These are phyloP conservation scores for Boletus speciosus DNA, from an alignment of 768 basidiomycete species.

Conservation along the genomic window DNA sequence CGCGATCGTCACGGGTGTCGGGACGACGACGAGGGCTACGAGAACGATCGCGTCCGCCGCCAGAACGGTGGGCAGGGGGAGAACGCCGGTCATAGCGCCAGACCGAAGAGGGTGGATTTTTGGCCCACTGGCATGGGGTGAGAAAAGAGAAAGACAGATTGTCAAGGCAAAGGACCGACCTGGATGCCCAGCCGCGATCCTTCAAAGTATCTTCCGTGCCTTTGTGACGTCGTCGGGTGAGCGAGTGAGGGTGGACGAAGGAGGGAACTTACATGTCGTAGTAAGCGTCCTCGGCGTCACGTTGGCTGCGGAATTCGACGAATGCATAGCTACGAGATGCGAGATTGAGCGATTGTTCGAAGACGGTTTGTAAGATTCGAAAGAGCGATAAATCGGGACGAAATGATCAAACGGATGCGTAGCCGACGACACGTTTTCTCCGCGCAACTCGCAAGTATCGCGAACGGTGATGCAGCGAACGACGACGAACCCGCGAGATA, in stretches of 20 bases:
- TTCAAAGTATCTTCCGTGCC: constrained; percentile 76
- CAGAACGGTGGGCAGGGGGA: constrained; percentile 39
- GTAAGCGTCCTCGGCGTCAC: constrained; percentile 81
- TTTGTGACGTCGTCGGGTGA: constrained; percentile 27
- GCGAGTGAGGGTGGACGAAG: background rate
- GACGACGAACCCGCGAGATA: constrained; percentile 31
- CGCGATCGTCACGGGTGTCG: constrained; percentile 38
- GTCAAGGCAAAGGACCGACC: constrained; percentile 33
- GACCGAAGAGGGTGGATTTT: constrained; percentile 77
- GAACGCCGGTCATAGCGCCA: constrained; percentile 71
- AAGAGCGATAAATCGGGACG: constrained; percentile 33
- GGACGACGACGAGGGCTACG: constrained; percentile 51
- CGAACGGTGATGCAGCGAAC: constrained; percentile 18
- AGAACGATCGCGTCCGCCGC: constrained; percentile 44
- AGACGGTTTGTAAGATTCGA: constrained; percentile 34
- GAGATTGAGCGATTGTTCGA: constrained; percentile 56
- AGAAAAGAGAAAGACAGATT: background rate
- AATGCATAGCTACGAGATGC: constrained; percentile 76
- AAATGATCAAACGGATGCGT: constrained; percentile 26
- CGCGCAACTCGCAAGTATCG: constrained; percentile 26
- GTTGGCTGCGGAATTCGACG: constrained; percentile 74
- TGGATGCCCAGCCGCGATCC: constrained; percentile 74
- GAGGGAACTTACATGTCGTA: constrained; percentile 65
- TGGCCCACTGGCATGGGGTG: constrained; percentile 61
- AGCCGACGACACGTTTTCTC: constrained; percentile 29